Conservation (phyloP, 1,284 basidiomycete species). For the Psilocybe mexicana region DNA sequence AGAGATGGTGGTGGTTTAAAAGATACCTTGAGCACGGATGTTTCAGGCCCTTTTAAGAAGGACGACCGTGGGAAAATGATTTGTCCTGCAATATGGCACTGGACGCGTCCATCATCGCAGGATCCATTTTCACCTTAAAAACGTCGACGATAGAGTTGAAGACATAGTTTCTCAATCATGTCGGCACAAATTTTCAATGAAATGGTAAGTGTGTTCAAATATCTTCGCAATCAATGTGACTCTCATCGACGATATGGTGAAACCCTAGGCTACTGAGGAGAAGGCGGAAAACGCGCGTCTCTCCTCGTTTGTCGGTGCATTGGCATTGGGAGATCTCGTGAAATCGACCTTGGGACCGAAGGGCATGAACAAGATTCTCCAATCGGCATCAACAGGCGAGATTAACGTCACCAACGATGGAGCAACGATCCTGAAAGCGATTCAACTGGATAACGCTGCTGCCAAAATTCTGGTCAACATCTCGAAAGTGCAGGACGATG, state of each 20-base stretch:
- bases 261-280: constrained; percentile 88
- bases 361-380: constrained; percentile 95
- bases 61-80: constrained; percentile 14
- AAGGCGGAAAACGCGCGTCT: constrained; percentile 99
- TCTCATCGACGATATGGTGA: constrained; percentile 6
- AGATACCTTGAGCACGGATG: no score
- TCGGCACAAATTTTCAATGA: constrained; percentile 45
- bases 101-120: constrained; percentile 7
- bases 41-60: neutral
- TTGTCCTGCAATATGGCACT: neutral
- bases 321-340: constrained; percentile 96
- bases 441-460: constrained; percentile 97
- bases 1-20: no score
- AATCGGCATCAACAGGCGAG: constrained; percentile 89
- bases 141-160: neutral
- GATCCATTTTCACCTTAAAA: constrained; percentile 1
- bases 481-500: constrained; percentile 99
- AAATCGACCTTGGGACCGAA: constrained; percentile 98
- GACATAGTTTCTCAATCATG: constrained; percentile 2
- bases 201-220: constrained; percentile 29
- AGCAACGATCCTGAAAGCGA: constrained; percentile 96
- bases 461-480: constrained; percentile 99
- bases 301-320: constrained; percentile 95
- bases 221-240: neutral
- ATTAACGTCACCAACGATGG: constrained; percentile 99